Conservation (phyloP, 2,329 filamentous ascomycete species). For the Atkinsonella hypoxylon region DNA sequence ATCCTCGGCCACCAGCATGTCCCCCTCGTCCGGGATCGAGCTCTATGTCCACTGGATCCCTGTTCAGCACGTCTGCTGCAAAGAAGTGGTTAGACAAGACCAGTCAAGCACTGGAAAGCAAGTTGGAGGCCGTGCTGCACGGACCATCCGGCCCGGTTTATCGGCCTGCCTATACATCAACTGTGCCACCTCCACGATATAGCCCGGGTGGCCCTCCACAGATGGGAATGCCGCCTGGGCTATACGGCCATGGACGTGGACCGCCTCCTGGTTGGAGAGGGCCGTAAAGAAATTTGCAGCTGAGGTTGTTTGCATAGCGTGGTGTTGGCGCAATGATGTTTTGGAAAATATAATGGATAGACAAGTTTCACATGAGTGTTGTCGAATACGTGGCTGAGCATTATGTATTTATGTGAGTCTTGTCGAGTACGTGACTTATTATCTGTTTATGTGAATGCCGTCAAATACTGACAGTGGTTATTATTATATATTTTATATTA, state of each 20-base stretch:
- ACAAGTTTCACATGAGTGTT: too few relatives aligned
- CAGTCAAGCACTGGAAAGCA: constrained; percentile 22
- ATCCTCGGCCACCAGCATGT: constrained; percentile 11
- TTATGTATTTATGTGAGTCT: background rate
- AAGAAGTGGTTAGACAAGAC: constrained; percentile 25
- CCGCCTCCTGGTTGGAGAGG: background rate
- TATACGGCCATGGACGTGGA: background rate
- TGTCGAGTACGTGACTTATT: too few relatives aligned
- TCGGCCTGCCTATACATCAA: constrained; percentile 5
- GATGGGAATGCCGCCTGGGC: background rate
- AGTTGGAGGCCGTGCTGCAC: constrained; percentile 19
- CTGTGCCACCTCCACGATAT: background rate
- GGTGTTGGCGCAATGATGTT: background rate
- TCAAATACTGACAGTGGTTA: too few relatives aligned
- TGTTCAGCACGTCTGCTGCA: constrained; percentile 22
- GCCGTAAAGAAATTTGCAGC: background rate
- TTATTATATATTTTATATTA: too few relatives aligned
- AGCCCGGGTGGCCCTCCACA: background rate
- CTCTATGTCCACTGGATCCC: constrained; percentile 10
- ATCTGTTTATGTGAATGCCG: too few relatives aligned
- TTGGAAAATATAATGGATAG: background rate
- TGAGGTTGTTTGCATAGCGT: background rate
- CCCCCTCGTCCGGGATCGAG: constrained; percentile 10
- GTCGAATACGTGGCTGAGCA: too few relatives aligned
- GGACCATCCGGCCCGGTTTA: constrained; percentile 7